phyloP scores from a whole-genome alignment of 768 basidiomycete genomes.

The Calocybe indica region DNA sequence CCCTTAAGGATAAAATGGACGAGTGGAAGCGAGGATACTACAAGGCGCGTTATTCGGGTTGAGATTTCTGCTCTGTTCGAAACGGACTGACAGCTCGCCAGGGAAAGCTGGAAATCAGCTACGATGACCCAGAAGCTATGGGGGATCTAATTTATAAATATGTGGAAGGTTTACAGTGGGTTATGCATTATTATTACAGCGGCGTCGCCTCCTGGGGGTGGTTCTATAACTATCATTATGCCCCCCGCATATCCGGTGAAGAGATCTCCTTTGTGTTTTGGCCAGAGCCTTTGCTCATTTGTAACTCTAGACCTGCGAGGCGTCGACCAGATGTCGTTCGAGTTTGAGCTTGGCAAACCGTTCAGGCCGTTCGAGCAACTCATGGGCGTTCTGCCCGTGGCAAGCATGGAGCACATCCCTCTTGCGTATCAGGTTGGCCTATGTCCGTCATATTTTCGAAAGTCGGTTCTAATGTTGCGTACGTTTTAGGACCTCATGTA shows the following conservation, averaged over 20 bases:
- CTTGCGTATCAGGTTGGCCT: conserved; percentile 68
- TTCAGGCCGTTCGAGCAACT: conserved; percentile 94
- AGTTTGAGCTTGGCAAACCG: conserved; percentile 81
- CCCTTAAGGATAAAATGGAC: conserved; percentile 77
- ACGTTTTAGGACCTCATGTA: conserved; percentile 78
- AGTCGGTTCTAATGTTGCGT: background rate
- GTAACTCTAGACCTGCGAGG: conserved; percentile 42
- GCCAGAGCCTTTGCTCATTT: background rate
- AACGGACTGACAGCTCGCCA: conserved; percentile 18
- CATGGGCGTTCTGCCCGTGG: conserved; percentile 94
- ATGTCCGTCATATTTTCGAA: background rate
- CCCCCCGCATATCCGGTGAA: conserved; percentile 91
- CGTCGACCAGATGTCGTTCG: conserved; percentile 79
- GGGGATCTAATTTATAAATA: conserved; percentile 72
- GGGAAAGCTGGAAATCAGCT: conserved; percentile 85
- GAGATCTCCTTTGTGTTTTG: background rate
- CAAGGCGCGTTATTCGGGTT: conserved; percentile 40
- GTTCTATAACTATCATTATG: conserved; percentile 99
- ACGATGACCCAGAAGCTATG: conserved; percentile 62
- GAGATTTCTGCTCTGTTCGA: background rate
- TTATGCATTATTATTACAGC: conserved; percentile 97
- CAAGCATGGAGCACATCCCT: conserved; percentile 87
- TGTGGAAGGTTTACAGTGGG: conserved; percentile 95
- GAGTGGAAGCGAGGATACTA: conserved; percentile 94
- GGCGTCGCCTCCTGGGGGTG: conserved; percentile 98